Base-by-base conservation (phyloP, 139 green algal species). In the Coelastrella sp. region DNA sequence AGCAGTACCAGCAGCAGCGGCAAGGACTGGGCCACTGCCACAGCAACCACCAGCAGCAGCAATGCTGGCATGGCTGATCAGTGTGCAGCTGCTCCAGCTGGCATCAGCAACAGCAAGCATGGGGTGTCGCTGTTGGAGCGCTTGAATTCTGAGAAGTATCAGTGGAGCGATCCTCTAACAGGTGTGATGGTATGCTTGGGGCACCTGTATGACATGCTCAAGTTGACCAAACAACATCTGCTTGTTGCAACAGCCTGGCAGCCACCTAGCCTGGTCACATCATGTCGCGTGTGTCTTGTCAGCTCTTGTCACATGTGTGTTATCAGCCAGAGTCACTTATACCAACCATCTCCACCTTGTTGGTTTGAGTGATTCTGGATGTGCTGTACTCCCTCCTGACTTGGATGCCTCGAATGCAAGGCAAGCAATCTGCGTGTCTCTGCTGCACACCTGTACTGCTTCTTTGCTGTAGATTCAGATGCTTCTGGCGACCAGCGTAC, bases 391-490 rank as follows among this genome's bases (percentile, higher is more conserved):
- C 32, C 32, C 32, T 47, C 32, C 32, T 47, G 32, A 47, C 32
- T 47, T 47, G 32, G 32, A 47, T 47, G 32, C 32, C 32, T 47
- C 32, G 32, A 47, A 47, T 47, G 32, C 32, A 47, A 47, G 32
- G 32, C 32, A 47, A 47, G 32, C 32, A 47, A 47, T 47, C 32
- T 0, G 32, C 32, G 32, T 47, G 32, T 47, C 32, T 47, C 32
- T 47, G 32, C 32, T 47, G 32, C 32, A 47, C 32, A 47, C 32
- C 32, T 47, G 32, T 22, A 13, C 11, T 83, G 47, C 11, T 20
- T n/a, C 19, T 32, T 47, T 54, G 23, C 10, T 85, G 79, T 22
- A 85, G 79, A 85, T 23, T 71, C 79, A 19, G 79, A 85, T 85
- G 79, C 47, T n/a, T 6, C 22, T n/a, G 10, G 56, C 56, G 77